Evolutionary conservation across 2,329 filamentous ascomycete species (phyloP), one percentile per base, ranked within the genome.

Genomic region (Aspergillus phoenicis): DNA sequence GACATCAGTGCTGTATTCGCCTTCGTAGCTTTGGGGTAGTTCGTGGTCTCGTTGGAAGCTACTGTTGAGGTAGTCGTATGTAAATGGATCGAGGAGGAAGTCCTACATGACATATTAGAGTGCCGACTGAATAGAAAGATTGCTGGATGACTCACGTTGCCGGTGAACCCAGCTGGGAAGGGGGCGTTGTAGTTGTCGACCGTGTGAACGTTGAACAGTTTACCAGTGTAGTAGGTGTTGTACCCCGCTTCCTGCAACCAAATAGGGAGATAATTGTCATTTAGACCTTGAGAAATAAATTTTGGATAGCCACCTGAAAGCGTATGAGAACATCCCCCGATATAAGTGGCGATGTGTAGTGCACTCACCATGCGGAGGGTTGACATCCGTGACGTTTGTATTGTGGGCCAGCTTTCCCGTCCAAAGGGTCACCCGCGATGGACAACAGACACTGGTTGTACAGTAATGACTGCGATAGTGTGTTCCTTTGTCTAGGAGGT

Each of bases 361-460:
- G 6, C 11, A 36, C 53, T 4, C 39, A 63, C 62, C 73, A 45
- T 72, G 75, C 11, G 73, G 74, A 1, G 68, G 67, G n/a, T 36
- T 55, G 1, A 77, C 73, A 33, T 76, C 72, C 0, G 88, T 90
- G 1, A 90, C 85, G 62, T 90, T 90, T 0, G 86, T 89, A 67
- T 89, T 90, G 67, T 91, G 88, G 0, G 87, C 84, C 11, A 84
- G 81, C 66, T 84, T 85, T 0, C 88, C 88, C 0, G 87, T 89
- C 81, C 82, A 85, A 0, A 90, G 74, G 3, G 82, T 84, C 1
- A 86, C 87, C 5, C 88, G 79, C 0, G 86, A 85, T 0, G 88
- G 88, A 65, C 88, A 90, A 73, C 88, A 90, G 1, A 89, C 72
- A 0, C 87, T 82, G 0, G 85, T 84, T 0, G 87, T 89, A 68